These are phyloP conservation scores for Cladosporium colombiae DNA, from an alignment of 2,329 filamentous ascomycete species.

Conservation along the genomic window DNA sequence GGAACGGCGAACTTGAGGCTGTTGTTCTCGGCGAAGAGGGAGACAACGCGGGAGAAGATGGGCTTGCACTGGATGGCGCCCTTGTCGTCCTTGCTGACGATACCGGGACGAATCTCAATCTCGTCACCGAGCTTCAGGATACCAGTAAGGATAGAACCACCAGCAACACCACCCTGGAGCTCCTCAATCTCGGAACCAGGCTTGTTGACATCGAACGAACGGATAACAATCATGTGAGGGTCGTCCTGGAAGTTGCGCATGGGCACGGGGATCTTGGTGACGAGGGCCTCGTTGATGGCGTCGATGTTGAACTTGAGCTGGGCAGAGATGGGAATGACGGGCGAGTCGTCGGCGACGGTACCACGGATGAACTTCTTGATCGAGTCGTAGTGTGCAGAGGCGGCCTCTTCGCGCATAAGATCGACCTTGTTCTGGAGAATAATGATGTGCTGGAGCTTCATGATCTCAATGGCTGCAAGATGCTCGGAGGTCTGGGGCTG, in stretches of 20 bases:
- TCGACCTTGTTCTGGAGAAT: constrained; percentile 99
- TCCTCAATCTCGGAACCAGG: constrained; percentile 98
- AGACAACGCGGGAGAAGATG: constrained; percentile 92
- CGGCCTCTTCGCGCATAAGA: constrained; percentile 93
- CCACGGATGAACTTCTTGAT: constrained; percentile 98
- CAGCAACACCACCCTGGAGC: constrained; percentile 96
- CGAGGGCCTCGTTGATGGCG: constrained; percentile 92
- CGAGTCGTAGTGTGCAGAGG: constrained; percentile 90
- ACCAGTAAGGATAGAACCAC: constrained; percentile 94
- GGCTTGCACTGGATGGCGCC: constrained; percentile 95
- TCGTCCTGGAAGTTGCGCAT: constrained; percentile 86
- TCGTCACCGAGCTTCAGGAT: constrained; percentile 96
- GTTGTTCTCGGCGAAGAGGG: constrained; percentile 96
- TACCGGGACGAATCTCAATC: constrained; percentile 98
- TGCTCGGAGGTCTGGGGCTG: constrained; percentile 99
- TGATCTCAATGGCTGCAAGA: constrained; percentile 98
- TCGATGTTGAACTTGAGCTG: constrained; percentile 99
- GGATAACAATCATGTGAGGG: constrained; percentile 98
- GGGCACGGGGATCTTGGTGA: constrained; percentile 92
- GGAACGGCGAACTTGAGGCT: constrained; percentile 98
- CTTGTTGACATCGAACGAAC: constrained; percentile 99
- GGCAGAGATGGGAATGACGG: constrained; percentile 94
- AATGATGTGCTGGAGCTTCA: constrained; percentile 99
- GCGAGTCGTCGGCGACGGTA: constrained; percentile 91
- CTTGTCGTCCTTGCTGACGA: constrained; percentile 91